phyloP scores from a whole-genome alignment of 164 flowering plant species.

The Vitis amurensis region DNA sequence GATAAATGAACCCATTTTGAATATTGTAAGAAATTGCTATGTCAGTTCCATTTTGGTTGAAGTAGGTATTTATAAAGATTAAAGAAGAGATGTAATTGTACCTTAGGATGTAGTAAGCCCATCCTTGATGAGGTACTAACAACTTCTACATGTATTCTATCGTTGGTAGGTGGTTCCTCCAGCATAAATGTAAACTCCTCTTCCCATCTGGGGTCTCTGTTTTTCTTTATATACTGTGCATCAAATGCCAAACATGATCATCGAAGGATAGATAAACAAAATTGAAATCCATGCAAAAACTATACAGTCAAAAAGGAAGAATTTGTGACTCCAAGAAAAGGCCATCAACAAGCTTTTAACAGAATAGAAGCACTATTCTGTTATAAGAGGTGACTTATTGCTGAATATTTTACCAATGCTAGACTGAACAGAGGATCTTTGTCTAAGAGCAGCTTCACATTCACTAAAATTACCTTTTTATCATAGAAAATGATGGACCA shows the following conservation, averaged over 20 bases:
- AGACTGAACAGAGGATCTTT: no score
- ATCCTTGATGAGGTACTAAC: slow-evolving; percentile 62
- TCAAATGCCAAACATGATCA: neutral
- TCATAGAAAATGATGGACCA: no score
- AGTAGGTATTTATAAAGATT: neutral
- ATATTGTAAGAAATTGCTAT: no score
- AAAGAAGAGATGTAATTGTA: slow-evolving; percentile 16
- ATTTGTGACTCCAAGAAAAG: neutral
- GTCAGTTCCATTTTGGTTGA: no score
- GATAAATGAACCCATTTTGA: no score
- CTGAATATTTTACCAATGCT: no score
- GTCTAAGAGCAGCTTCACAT: no score
- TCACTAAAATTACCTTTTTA: no score
- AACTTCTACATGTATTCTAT: slow-evolving; percentile 72
- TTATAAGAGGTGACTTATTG: no score
- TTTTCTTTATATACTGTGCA: slow-evolving; percentile 68
- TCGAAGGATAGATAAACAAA: neutral
- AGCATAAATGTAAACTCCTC: slow-evolving; percentile 71
- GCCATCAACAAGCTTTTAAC: neutral
- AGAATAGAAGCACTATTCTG: neutral
- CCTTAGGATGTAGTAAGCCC: slow-evolving; percentile 82
- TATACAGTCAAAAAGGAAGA: neutral
- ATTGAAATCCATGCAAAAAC: neutral
- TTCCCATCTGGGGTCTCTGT: slow-evolving; percentile 87
- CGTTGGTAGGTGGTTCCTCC: slow-evolving; percentile 72